Evolutionary conservation across 75 land plant genomes (phyloP).

Genomic region (Azolla pinnata): DNA sequence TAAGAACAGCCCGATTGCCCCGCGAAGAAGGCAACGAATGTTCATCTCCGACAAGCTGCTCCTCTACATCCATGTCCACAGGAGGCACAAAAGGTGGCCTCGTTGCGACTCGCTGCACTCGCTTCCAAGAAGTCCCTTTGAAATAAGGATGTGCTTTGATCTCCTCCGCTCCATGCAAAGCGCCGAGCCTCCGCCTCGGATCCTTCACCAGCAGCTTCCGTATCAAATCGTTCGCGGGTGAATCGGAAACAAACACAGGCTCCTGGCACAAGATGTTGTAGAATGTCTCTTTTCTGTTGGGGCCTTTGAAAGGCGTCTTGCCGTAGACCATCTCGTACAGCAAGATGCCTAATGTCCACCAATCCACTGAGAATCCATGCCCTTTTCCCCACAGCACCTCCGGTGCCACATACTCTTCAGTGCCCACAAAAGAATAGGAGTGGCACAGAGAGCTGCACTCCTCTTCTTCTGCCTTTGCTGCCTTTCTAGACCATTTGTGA

Average conservation of each 20-base stretch:
- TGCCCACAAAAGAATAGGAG: slow-evolving; percentile 65
- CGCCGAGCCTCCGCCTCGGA: slow-evolving; percentile 42
- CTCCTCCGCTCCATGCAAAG: slow-evolving; percentile 42
- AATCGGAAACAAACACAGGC: slow-evolving; percentile 29
- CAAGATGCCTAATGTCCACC: slow-evolving; percentile 73
- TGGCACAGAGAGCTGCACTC: slow-evolving; percentile 2
- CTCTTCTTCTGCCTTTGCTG: background rate
- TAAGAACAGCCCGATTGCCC: too few relatives aligned
- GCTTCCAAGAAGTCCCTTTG: slow-evolving; percentile 49
- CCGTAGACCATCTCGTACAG: slow-evolving; percentile 58
- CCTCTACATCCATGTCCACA: too few relatives aligned
- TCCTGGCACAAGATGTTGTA: slow-evolving; percentile 47
- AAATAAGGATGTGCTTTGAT: slow-evolving; percentile 60
- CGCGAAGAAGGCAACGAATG: too few relatives aligned
- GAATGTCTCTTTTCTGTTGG: slow-evolving; percentile 47
- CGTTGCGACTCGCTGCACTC: background rate
- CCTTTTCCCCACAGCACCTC: slow-evolving; percentile 70
- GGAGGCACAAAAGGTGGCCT: slow-evolving; percentile 57
- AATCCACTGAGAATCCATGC: slow-evolving; percentile 63
- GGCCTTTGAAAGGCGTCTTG: slow-evolving; percentile 62
- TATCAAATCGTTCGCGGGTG: slow-evolving; percentile 38
- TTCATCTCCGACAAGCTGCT: too few relatives aligned
- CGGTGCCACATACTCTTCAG: slow-evolving; percentile 74
- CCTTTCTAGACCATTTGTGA: slow-evolving; percentile 1
- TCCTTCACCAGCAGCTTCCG: slow-evolving; percentile 47